Conservation (phyloP, 208 protist genomes). For the Herpetomonas samuelpessoai region DNA sequence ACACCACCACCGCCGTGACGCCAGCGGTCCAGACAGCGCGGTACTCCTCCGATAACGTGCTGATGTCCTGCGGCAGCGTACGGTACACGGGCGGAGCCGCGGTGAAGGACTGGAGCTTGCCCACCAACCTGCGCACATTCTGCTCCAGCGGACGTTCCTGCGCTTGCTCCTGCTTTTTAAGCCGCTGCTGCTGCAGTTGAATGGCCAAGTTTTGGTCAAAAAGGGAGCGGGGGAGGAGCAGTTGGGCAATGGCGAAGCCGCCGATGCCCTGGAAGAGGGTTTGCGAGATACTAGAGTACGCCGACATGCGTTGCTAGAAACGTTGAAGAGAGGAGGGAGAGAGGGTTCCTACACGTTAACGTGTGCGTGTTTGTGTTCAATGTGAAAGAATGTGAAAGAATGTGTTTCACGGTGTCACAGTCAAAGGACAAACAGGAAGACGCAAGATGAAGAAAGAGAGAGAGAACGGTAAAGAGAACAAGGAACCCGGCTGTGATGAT, state of each 20-base stretch:
- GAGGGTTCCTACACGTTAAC: no score
- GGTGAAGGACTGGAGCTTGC: background rate
- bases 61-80: slow-evolving; percentile 43
- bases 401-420: no score
- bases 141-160: background rate
- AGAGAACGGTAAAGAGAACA: no score
- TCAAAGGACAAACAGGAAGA: slow-evolving; percentile 16
- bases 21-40: slow-evolving; percentile 8
- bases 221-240: slow-evolving; percentile 16
- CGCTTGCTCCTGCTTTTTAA: background rate
- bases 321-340: no score
- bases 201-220: background rate
- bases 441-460: slow-evolving; percentile 16
- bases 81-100: background rate
- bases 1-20: slow-evolving; percentile 25
- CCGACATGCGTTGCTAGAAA: no score
- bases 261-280: slow-evolving; percentile 30
- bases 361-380: no score
- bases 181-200: background rate
- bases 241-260: slow-evolving; percentile 40
- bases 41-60: slow-evolving; percentile 23
- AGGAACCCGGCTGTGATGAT: no score
- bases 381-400: no score
- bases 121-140: background rate
- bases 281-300: slow-evolving; percentile 7